Evolutionary conservation across 305 asterid genomes (phyloP), one percentile per base, ranked within the genome.

Genomic region (Rubia peregrina): DNA sequence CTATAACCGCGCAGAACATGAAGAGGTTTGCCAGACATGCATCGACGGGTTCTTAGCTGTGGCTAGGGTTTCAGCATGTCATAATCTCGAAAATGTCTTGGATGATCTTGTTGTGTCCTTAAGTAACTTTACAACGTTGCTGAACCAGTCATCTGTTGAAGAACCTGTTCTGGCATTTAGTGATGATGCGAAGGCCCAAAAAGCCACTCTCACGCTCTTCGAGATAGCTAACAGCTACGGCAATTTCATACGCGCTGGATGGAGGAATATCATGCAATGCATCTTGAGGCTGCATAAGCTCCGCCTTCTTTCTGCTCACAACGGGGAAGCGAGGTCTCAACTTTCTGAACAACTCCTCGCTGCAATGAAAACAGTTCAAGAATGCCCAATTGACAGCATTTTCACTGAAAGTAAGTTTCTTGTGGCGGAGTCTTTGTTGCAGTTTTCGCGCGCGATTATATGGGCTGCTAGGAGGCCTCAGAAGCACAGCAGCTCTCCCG

Each of bases 101-200:
- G 97, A 90, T 78, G 98, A 90, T 81, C 87, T 93, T 40, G 95
- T 93, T n/a, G 98, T 93, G 48, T 93, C 97, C 75, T 88, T 93
- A 0, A 89, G 95, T 66, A 88, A 88, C 81, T 90, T 93, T 81
- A 93, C 98, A 33, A 87, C 97, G 48, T 89, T 93, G 70, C 71
- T 93, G 85, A 93, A 90, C 70, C 89, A 92, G 43, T 84, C 94
- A 64, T 83, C 92, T 65, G 95, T 85, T 8, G 98, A 90, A 80
- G 96, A 89, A 85, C 97, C 98, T 30, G 96, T 90, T 81, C 82
- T 89, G 64, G 98, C 94, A 61, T 93, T 93, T 56, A 96, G 97
- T 16, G 97, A 93, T 81, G 97, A 90, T 80, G 85, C 88, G 69
- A 93, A 93, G 81, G 96, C 98, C 69, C 85, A 95, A 81, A 87